Evolutionary conservation across 176 grass and related monocot genomes (phyloP).

Genomic region (Lolium rigidum): DNA sequence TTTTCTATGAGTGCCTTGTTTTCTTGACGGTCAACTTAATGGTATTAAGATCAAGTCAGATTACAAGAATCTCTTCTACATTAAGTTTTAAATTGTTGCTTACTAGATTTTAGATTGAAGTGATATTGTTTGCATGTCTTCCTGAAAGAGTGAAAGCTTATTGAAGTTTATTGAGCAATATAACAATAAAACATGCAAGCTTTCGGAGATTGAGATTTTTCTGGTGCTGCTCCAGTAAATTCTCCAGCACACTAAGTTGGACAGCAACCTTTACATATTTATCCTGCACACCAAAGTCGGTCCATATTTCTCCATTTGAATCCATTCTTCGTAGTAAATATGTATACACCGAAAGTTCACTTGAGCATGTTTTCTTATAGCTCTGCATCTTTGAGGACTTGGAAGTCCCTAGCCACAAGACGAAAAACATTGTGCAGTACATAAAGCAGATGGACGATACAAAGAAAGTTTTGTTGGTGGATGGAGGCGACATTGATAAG

Average conservation of each 20-base stretch:
- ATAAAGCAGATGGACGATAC: constrained; percentile 64
- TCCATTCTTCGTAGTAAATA: not conserved
- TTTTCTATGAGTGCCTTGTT: not conserved
- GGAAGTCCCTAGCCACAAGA: constrained; percentile 79
- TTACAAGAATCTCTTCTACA: too few relatives aligned
- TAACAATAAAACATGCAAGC: not conserved
- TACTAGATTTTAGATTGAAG: not conserved
- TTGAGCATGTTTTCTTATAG: constrained; percentile 24
- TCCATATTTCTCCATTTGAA: not conserved
- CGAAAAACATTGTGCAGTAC: constrained; percentile 81
- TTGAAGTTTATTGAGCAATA: not conserved
- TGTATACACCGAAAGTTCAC: not conserved
- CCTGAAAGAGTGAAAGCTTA: not conserved
- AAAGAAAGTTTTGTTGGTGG: constrained; percentile 80
- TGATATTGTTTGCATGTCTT: not conserved
- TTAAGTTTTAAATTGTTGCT: not conserved
- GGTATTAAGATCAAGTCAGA: not conserved
- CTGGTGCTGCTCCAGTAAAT: not conserved
- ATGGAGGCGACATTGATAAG: constrained; percentile 69
- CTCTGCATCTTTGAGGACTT: constrained; percentile 79
- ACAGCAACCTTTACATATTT: constrained; percentile 9
- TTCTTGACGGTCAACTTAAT: not conserved
- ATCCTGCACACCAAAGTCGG: not conserved
- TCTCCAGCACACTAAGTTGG: not conserved
- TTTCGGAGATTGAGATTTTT: not conserved